Percentiles rank a stretch among this genome's conserved stretches.
phyloP scores from a whole-genome alignment of 2,329 filamentous ascomycete species.

The Westerdykella sp. region DNA sequence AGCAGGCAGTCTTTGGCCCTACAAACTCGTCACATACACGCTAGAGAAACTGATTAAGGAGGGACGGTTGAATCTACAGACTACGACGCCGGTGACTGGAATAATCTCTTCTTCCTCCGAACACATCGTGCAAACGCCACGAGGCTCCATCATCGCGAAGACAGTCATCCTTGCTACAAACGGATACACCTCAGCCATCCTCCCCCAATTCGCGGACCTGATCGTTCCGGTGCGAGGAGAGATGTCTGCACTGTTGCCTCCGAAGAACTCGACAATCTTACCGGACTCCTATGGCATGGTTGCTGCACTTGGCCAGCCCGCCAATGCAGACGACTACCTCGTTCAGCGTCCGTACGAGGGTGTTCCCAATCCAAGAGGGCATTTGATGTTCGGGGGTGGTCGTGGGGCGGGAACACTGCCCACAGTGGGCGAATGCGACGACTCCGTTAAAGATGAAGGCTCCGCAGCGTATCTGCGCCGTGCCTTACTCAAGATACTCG shows the following conservation, averaged over 20 bases:
- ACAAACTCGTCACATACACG: conserved; percentile 71
- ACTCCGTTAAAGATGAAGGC: conserved; percentile 51
- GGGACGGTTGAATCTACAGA: conserved; percentile 63
- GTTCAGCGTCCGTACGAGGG: conserved; percentile 56
- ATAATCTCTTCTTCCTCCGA: conserved; percentile 21
- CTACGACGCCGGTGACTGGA: conserved; percentile 57
- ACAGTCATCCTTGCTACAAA: conserved; percentile 75
- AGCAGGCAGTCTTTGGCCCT: conserved; percentile 72
- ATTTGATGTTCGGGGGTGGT: conserved; percentile 68
- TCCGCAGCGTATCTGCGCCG: conserved; percentile 53
- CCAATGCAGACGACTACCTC: conserved; percentile 63
- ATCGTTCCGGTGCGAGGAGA: conserved; percentile 74
- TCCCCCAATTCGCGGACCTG: conserved; percentile 62
- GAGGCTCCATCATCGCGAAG: conserved; percentile 59
- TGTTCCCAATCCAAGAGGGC: conserved; percentile 42
- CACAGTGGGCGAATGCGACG: conserved; percentile 54
- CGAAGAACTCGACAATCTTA: conserved; percentile 41
- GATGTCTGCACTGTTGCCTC: conserved; percentile 60
- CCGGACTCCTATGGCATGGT: conserved; percentile 60
- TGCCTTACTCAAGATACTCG: conserved; percentile 35
- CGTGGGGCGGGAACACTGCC: conserved; percentile 46
- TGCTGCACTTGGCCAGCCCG: conserved; percentile 42
- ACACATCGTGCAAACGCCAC: conserved; percentile 61
- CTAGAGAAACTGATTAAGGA: conserved; percentile 53
- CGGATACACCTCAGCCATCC: conserved; percentile 70